Conservation (phyloP, 2,329 filamentous ascomycete genomes). For the Penicillium sp. region DNA sequence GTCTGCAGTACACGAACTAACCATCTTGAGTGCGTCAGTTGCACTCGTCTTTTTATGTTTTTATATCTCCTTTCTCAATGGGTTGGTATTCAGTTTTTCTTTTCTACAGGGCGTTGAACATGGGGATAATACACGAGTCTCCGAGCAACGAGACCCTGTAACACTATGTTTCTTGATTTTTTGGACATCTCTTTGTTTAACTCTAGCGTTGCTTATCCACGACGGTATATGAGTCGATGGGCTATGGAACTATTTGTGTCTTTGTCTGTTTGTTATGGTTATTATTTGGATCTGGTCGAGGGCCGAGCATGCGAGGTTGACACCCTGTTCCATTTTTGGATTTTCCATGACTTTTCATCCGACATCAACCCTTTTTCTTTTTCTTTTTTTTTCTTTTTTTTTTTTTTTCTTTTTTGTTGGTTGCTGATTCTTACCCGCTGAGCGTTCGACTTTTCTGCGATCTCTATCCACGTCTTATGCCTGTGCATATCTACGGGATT, state of each 20-base stretch:
- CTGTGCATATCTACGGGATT: conserved; percentile 14
- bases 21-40: background rate
- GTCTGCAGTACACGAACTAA: conserved; percentile 5
- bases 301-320: conserved; percentile 23
- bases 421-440: conserved; percentile 3
- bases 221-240: conserved; percentile 27
- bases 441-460: conserved; percentile 17
- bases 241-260: conserved; percentile 16
- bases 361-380: background rate
- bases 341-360: background rate
- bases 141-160: conserved; percentile 43
- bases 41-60: conserved; percentile 7
- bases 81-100: conserved; percentile 14
- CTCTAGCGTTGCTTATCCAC: conserved; percentile 25
- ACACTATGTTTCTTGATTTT: conserved; percentile 23
- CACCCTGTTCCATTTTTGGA: conserved; percentile 16
- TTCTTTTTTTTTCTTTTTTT: conserved; percentile 3
- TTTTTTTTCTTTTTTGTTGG: conserved; percentile 13
- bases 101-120: conserved; percentile 31
- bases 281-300: conserved; percentile 14
- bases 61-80: conserved; percentile 19
- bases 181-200: conserved; percentile 9
- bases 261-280: conserved; percentile 9
- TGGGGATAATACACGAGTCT: conserved; percentile 44
- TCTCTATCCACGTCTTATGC: conserved; percentile 7